Conservation (phyloP, 192 early-diverging fungal species). For the Coemansia sp. region DNA sequence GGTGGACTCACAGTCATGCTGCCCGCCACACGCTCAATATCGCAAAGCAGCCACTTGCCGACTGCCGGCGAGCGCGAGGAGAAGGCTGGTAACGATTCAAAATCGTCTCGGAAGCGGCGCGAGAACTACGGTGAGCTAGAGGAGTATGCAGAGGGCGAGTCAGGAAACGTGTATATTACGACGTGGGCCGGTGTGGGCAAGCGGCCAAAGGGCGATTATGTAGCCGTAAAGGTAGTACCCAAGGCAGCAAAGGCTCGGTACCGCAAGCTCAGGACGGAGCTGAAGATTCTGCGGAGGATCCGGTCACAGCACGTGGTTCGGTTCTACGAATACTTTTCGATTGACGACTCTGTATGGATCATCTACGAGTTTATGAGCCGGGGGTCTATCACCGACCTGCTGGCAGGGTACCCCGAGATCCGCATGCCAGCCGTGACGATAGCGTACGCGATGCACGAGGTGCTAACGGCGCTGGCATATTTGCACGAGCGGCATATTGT, state of each 20-base stretch:
- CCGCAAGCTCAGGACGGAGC: constrained; percentile 56
- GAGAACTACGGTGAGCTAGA: constrained; percentile 58
- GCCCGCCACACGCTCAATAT: neutral
- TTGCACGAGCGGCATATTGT: constrained; percentile 53
- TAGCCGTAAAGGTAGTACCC: constrained; percentile 56
- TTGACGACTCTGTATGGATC: constrained; percentile 60
- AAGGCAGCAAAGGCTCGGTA: constrained; percentile 51
- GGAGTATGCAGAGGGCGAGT: constrained; percentile 59
- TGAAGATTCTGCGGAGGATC: constrained; percentile 55
- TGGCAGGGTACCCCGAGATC: constrained; percentile 54
- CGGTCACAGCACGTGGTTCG: constrained; percentile 55
- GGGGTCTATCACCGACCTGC: constrained; percentile 56
- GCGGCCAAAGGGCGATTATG: constrained; percentile 44
- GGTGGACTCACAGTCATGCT: neutral
- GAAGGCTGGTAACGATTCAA: constrained; percentile 19
- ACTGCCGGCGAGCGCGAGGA: constrained; percentile 23
- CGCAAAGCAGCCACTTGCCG: constrained; percentile 9
- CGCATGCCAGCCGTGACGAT: constrained; percentile 49
- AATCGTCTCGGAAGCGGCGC: constrained; percentile 50
- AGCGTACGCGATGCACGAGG: constrained; percentile 49
- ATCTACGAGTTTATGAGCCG: constrained; percentile 61
- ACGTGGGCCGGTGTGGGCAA: constrained; percentile 37
- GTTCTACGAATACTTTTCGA: constrained; percentile 56
- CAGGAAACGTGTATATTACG: constrained; percentile 52
- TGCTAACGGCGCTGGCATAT: constrained; percentile 56